Conservation (phyloP, 208 protist species). For the Trypanosoma vivax region DNA sequence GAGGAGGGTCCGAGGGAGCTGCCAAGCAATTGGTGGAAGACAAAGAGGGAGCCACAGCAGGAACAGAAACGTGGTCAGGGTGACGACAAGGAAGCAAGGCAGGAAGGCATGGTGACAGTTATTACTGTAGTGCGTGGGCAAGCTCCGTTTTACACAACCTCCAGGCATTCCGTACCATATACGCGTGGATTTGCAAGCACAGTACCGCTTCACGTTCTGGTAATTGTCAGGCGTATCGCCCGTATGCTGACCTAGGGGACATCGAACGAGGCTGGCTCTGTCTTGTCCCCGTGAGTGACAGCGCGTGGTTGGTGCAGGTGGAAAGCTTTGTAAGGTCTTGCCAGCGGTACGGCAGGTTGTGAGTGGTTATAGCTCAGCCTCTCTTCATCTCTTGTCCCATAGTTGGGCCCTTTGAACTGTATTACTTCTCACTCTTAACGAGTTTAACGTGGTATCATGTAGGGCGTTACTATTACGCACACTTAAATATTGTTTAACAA, state of each 20-base stretch:
- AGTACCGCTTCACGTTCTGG: constrained; percentile 39
- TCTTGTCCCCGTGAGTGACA: too few species aligned
- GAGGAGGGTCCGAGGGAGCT: constrained; percentile 11
- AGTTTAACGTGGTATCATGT: too few species aligned
- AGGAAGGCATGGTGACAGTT: constrained; percentile 52
- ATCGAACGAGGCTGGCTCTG: too few species aligned
- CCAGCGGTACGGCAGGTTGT: too few species aligned
- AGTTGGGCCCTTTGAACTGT: too few species aligned
- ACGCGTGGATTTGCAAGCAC: constrained; percentile 74
- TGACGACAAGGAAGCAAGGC: not conserved
- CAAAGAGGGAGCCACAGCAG: not conserved
- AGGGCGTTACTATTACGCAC: too few species aligned
- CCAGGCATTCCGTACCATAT: constrained; percentile 56
- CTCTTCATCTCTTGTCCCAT: too few species aligned
- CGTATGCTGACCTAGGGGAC: constrained; percentile 23
- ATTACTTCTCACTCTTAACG: too few species aligned
- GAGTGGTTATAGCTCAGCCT: too few species aligned
- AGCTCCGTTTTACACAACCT: constrained; percentile 68
- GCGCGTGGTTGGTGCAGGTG: too few species aligned
- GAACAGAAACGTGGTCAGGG: not conserved
- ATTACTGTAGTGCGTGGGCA: constrained; percentile 54
- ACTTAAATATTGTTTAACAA: too few species aligned
- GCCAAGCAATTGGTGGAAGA: constrained; percentile 75
- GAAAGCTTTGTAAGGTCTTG: too few species aligned
- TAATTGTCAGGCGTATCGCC: constrained; percentile 44